Evolutionary conservation across 2,329 filamentous ascomycete genomes (phyloP).

Genomic region (Colletotrichum shisoi): DNA sequence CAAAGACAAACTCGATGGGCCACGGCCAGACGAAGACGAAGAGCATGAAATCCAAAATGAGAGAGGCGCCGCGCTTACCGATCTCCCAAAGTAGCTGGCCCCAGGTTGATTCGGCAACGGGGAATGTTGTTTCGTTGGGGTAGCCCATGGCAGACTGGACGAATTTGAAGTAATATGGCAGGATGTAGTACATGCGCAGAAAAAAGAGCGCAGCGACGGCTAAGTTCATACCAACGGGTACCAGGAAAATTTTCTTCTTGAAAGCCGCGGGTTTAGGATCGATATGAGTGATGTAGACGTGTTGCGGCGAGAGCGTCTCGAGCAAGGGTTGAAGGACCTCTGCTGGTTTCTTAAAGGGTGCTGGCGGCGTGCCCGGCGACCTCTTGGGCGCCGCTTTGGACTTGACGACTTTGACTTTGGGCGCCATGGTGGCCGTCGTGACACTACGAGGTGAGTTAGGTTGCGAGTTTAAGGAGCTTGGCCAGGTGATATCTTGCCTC

Average conservation of each 20-base stretch:
- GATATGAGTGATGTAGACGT: conserved; percentile 86
- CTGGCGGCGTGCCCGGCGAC: conserved; percentile 55
- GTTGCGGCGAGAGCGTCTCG: conserved; percentile 68
- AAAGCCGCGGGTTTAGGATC: conserved; percentile 73
- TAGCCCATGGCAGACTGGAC: conserved; percentile 71
- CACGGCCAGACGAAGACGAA: conserved; percentile 74
- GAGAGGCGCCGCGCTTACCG: conserved; percentile 66
- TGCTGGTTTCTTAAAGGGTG: conserved; percentile 74
- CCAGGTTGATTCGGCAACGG: conserved; percentile 65
- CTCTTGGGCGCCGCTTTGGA: conserved; percentile 45
- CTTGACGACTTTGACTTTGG: conserved; percentile 48
- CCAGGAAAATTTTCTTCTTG: conserved; percentile 83
- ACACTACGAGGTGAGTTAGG: conserved; percentile 13
- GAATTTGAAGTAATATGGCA: conserved; percentile 76
- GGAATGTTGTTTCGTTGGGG: conserved; percentile 71
- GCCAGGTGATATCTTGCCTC: conserved; percentile 5
- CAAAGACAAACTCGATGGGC: conserved; percentile 76
- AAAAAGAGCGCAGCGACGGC: conserved; percentile 69
- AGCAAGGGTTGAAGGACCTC: conserved; percentile 71
- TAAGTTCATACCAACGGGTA: conserved; percentile 80
- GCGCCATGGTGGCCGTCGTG: conserved; percentile 40
- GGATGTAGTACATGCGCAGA: conserved; percentile 72
- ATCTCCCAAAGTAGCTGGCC: conserved; percentile 65
- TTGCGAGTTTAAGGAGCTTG: conserved; percentile 10
- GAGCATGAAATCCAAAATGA: conserved; percentile 77